phyloP scores from a whole-genome alignment of 2,329 filamentous ascomycete species.

The Ceratocystis destructans region DNA sequence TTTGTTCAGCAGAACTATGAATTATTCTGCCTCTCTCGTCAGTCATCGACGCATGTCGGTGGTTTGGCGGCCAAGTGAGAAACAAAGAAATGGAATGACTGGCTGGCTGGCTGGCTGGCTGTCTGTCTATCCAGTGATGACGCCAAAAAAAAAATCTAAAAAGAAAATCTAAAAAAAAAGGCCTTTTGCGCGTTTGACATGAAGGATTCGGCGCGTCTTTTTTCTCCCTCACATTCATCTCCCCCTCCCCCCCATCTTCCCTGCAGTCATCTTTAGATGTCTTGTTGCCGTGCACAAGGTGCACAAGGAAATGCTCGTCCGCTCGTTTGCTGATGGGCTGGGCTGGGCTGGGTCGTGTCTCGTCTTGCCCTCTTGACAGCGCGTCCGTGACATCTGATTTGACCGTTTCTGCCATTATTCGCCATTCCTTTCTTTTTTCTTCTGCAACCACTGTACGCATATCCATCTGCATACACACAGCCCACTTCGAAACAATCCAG shows the following conservation, averaged over 20 bases:
- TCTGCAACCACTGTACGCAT: conserved; percentile 8
- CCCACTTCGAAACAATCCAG: background rate
- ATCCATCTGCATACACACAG: background rate
- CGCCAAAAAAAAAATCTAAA: background rate
- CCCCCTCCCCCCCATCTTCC: background rate
- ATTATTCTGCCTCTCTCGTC: background rate
- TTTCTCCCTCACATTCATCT: background rate
- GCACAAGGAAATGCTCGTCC: no score
- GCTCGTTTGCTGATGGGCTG: no score
- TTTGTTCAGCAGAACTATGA: background rate
- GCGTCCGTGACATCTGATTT: conserved; percentile 5
- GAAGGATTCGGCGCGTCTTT: conserved; percentile 5
- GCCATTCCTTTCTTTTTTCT: background rate
- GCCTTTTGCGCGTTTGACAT: background rate
- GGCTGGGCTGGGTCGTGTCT: background rate
- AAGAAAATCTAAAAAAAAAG: background rate
- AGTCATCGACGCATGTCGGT: background rate
- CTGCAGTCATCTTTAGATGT: background rate
- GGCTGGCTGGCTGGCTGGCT: background rate
- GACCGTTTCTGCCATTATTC: background rate
- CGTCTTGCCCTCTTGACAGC: conserved; percentile 4
- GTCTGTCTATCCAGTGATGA: background rate
- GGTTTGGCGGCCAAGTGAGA: background rate
- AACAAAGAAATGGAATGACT: background rate
- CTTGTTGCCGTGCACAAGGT: no score